These are phyloP conservation scores for Globisporangium splendens DNA, from an alignment of 352 stramenopile genomes.

Conservation along the genomic window DNA sequence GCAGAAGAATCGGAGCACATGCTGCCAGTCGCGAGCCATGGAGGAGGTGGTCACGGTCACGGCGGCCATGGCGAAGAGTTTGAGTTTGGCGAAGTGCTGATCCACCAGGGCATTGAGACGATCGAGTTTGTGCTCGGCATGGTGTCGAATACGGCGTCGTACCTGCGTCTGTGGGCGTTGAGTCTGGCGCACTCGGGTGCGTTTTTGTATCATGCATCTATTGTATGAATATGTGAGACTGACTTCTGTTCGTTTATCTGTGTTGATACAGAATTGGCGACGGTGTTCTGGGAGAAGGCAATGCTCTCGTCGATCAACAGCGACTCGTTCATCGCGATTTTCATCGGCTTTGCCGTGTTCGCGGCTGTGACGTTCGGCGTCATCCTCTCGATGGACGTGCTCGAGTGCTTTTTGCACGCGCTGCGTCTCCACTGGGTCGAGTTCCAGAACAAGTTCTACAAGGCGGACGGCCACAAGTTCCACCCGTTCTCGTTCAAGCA, in stretches of 20 bases:
- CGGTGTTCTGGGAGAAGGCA: slow-evolving; percentile 98
- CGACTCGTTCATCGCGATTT: slow-evolving; percentile 95
- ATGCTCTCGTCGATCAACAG: slow-evolving; percentile 97
- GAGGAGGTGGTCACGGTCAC: too few relatives aligned
- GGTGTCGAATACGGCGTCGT: slow-evolving; percentile 99
- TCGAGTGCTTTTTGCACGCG: slow-evolving; percentile 99
- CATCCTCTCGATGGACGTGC: slow-evolving; percentile 98
- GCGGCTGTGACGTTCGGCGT: slow-evolving; percentile 96
- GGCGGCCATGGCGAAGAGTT: slow-evolving; percentile 76
- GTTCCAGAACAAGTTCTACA: slow-evolving; percentile 99
- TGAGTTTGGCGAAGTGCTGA: slow-evolving; percentile 96
- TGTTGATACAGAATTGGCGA: slow-evolving; percentile 56
- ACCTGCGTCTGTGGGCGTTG: slow-evolving; percentile 99
- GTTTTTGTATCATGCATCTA: slow-evolving; percentile 2
- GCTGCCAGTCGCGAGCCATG: slow-evolving; percentile 33
- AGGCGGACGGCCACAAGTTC: slow-evolving; percentile 97
- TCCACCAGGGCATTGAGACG: slow-evolving; percentile 99
- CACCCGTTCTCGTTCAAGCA: slow-evolving; percentile 94
- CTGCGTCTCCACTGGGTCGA: slow-evolving; percentile 99
- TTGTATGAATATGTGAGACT: neutral
- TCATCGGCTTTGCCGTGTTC: slow-evolving; percentile 92
- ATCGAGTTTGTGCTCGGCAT: slow-evolving; percentile 99
- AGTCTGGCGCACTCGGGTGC: slow-evolving; percentile 95
- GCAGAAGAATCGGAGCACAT: slow-evolving; percentile 70
- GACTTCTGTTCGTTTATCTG: slow-evolving; percentile 29